phyloP scores from a whole-genome alignment of 2,329 filamentous ascomycete species.

The Domatiomyces globalis region DNA sequence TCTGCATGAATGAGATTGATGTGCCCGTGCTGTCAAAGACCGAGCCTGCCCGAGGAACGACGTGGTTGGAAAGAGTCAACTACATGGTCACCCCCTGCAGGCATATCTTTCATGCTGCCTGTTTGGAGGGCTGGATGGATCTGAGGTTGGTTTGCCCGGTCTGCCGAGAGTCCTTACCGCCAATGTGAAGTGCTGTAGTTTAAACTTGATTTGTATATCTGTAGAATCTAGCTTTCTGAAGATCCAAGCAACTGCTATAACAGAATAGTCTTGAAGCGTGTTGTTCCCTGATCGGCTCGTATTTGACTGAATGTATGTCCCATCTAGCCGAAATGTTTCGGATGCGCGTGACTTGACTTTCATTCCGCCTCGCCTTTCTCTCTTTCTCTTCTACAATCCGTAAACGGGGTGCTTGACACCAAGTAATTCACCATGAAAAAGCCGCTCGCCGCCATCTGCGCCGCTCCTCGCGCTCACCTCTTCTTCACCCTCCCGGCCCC shows the following conservation, averaged over 20 bases:
- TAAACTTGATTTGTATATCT: too few relatives aligned
- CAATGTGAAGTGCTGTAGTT: background rate
- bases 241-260: too few relatives aligned
- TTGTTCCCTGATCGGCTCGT: too few relatives aligned
- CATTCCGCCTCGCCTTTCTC: too few relatives aligned
- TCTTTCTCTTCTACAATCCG: too few relatives aligned
- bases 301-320: too few relatives aligned
- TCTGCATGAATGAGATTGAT: slow-evolving; percentile 83
- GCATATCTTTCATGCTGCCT: slow-evolving; percentile 86
- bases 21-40: slow-evolving; percentile 60
- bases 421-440: background rate
- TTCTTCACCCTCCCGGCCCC: slow-evolving; percentile 7
- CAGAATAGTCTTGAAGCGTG: too few relatives aligned
- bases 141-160: slow-evolving; percentile 89
- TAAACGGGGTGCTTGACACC: too few relatives aligned
- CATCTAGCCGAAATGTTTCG: too few relatives aligned
- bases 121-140: slow-evolving; percentile 92
- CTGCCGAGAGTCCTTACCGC: slow-evolving; percentile 72
- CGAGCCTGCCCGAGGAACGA: slow-evolving; percentile 28
- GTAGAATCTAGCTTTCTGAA: too few relatives aligned
- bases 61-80: slow-evolving; percentile 58
- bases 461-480: slow-evolving; percentile 8
- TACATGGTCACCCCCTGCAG: slow-evolving; percentile 98
- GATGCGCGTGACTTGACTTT: too few relatives aligned
- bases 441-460: slow-evolving; percentile 1